Evolutionary conservation across 371 early-diverging fungal genomes (phyloP), one percentile per base, ranked within the genome.

Genomic region (Mortierella sp.): DNA sequence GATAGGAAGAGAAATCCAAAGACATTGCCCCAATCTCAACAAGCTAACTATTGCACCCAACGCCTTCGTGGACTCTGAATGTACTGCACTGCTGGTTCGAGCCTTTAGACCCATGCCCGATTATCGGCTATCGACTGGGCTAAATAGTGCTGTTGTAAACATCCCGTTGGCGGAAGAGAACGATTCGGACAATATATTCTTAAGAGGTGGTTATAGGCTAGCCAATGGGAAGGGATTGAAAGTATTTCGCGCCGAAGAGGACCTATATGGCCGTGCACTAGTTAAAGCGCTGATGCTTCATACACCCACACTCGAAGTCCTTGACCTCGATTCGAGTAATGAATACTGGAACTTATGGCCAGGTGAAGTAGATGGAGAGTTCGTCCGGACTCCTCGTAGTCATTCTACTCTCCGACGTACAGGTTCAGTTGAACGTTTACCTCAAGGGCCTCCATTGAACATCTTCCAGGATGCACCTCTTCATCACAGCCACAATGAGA

Each of bases 1-100:
- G 64, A 52, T 64, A 4, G 52, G 64, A 16, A 22, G 11, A 32
- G 43, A 64, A 21, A n/a, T 64, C 53, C 52, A 33, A 6, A 52
- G 11, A 21, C 22, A 64, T 32, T 64, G 64, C 21, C 53, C 64
- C 9, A 52, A 43, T 19, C 64, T 64, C n/a, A 52, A 64, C 33
- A 64, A 52, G 38, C 36, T 64, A 33, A 64, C 52, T n/a, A 10
- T 64, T 7, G n/a, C 19, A 8, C 15, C 15, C 5, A 15, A 16
- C 41, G 32, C 61, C 10, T 19, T 32, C 1, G n/a, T 22, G 33
- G 63, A 47, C 24, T 28, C 43, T 15, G 21, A 47, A n/a, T 2
- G 33, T 4, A 33, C 64, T 2, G 64, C 64, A n/a, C 13, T 64
- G 21, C 16, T 64, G 64, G 52, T 64, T 15, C 64, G 53, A 32